These are phyloP conservation scores for Astragalus glycyphyllos DNA, from an alignment of 306 rosid species.

Conservation along the genomic window DNA sequence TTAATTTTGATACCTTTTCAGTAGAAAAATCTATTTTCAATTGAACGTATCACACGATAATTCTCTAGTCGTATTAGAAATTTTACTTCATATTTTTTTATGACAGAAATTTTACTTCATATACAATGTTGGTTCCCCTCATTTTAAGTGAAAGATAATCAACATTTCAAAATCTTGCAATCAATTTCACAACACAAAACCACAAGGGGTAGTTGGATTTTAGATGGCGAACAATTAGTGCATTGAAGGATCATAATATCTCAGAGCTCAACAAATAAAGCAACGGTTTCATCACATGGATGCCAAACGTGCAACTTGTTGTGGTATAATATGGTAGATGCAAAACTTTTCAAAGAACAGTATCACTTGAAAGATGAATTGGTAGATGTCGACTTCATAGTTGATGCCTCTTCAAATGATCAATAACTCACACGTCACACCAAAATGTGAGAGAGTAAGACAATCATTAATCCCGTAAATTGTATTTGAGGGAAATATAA, in stretches of 20 bases:
- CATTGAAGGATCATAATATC: conserved; percentile 47
- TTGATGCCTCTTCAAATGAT: too few relatives aligned
- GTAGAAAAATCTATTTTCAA: too few relatives aligned
- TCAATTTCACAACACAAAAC: conserved; percentile 35
- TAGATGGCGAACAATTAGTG: conserved; percentile 37
- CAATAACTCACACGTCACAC: too few relatives aligned
- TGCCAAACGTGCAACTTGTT: conserved; percentile 37
- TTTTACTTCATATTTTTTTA: too few relatives aligned
- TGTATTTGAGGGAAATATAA: too few relatives aligned
- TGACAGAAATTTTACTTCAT: conserved; percentile 14
- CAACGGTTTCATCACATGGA: conserved; percentile 37
- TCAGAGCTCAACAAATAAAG: conserved; percentile 38
- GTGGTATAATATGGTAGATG: background rate
- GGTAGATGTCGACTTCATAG: too few relatives aligned
- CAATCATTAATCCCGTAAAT: too few relatives aligned
- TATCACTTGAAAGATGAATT: conserved; percentile 25
- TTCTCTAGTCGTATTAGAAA: background rate
- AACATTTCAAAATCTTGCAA: conserved; percentile 26
- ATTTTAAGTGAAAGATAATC: conserved; percentile 2
- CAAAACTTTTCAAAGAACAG: conserved; percentile 1
- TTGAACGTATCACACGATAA: too few relatives aligned
- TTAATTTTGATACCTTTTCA: too few relatives aligned
- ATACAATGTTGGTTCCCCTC: background rate
- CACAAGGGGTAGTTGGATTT: conserved; percentile 39
- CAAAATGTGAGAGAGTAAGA: too few relatives aligned